These are phyloP conservation scores for Amanita inopinata DNA, from an alignment of 768 basidiomycete genomes.

Conservation along the genomic window DNA sequence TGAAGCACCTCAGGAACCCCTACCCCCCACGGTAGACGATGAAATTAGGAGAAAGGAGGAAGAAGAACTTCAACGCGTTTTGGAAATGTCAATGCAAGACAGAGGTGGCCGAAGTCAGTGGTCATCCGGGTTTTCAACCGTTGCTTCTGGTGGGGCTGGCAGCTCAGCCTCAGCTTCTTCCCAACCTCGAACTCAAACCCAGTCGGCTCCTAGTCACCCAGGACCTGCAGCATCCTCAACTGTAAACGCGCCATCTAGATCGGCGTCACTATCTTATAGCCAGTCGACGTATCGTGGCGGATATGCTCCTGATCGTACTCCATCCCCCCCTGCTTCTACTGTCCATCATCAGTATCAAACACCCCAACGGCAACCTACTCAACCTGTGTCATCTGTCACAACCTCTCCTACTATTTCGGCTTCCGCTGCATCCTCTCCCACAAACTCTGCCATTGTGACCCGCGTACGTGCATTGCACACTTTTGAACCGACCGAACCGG, in stretches of 20 bases:
- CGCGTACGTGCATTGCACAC: conserved; percentile 85
- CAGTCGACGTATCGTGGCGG: conserved; percentile 38
- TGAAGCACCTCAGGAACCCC: conserved; percentile 46
- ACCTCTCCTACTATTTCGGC: conserved; percentile 15
- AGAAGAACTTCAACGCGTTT: conserved; percentile 86
- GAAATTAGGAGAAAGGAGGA: conserved; percentile 80
- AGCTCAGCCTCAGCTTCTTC: conserved; percentile 20
- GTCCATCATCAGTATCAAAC: conserved; percentile 18
- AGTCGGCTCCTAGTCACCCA: too few relatives aligned
- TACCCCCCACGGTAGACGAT: conserved; percentile 66
- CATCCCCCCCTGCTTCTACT: conserved; percentile 24
- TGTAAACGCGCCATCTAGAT: conserved; percentile 12
- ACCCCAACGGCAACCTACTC: conserved; percentile 7
- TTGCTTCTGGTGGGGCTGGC: conserved; percentile 26
- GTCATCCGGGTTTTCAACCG: conserved; percentile 30
- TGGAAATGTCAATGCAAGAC: conserved; percentile 91
- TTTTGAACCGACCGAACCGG: conserved; percentile 80
- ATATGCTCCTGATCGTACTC: conserved; percentile 49
- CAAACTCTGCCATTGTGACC: conserved; percentile 44
- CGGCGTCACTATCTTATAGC: conserved; percentile 15
- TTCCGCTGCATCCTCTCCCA: conserved; percentile 9
- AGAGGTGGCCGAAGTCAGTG: conserved; percentile 68
- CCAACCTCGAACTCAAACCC: too few relatives aligned
- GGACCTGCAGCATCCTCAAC: conserved; percentile 11
- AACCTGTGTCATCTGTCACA: conserved; percentile 9